Evolutionary conservation across 2,329 filamentous ascomycete species (phyloP), one percentile per base, ranked within the genome.

Genomic region (Dryadomyces quercivorus): DNA sequence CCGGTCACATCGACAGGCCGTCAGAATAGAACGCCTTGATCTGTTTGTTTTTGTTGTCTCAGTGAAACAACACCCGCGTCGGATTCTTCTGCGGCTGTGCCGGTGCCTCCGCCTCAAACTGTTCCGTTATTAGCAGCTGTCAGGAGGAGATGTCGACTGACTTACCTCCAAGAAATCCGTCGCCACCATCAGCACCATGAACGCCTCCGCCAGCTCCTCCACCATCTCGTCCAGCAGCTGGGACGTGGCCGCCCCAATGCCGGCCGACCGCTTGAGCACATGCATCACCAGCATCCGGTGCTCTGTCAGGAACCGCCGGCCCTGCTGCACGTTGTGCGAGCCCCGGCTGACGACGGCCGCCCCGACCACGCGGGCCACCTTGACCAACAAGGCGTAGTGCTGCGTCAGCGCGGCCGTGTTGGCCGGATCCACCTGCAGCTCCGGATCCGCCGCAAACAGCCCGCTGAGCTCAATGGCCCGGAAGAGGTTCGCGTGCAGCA

Each of bases 401-500:
- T 84, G 85, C 59, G 83, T 80, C 20, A 95, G 76, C 3, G 88
- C 85, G 56, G 78, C 75, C 3, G 80, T 73, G 61, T 89, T 31
- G 36, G 47, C 34, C 69, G 63, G 65, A 78, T 78, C 78, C 56
- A 91, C 82, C 57, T 94, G 90, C 54, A 98, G 82, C 67, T 98
- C 93, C 0, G 93, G 93, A 66, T 98, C 93, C 13, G 87, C 86
- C 9, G 83, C 76, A 67, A 97, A 98, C 21, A 97, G 77, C n/a
- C 83, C 81, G 1, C 90, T 95, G 55, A 85, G 80, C 58, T 86
- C 85, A 31, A 97, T 73, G 0, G 88, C 79, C 47, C 84, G 80
- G 72, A 98, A 92, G 5, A 98, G 77, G 58, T 92, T 92, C 9
- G 88, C 87, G 63, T 94, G 90, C 45, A 97, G 76, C n/a, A 96